Percentiles rank a stretch among this genome's conserved stretches.
phyloP scores from a whole-genome alignment of 805 yeast species.

The Vanderwaltozyma polyspora region DNA sequence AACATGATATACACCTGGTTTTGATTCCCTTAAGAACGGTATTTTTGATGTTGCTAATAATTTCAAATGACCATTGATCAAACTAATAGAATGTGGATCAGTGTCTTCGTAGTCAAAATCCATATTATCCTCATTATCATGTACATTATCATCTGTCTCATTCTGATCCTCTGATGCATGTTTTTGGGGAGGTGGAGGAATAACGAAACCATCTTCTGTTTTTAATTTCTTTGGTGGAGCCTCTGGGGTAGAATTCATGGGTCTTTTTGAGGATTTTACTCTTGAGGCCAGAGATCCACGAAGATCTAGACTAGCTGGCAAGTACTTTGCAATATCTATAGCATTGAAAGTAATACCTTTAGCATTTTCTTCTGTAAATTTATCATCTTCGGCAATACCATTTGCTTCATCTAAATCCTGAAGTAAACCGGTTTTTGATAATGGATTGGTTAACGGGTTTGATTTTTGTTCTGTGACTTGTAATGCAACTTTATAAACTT shows the following conservation, averaged over 20 bases:
- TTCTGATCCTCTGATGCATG: conserved; percentile 18
- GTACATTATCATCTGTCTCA: conserved; percentile 18
- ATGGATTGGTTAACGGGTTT: conserved; percentile 31
- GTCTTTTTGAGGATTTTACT: conserved; percentile 27
- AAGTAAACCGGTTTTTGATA: conserved; percentile 38
- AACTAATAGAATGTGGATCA: conserved; percentile 22
- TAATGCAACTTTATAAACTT: conserved; percentile 51
- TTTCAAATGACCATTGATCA: conserved; percentile 56
- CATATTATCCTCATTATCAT: conserved; percentile 18
- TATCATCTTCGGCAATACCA: conserved; percentile 17
- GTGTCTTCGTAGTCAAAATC: conserved; percentile 30
- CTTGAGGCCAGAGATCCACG: conserved; percentile 34
- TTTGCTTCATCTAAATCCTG: conserved; percentile 35
- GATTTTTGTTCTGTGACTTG: conserved; percentile 46
- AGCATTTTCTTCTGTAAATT: conserved; percentile 26
- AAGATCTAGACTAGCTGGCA: conserved; percentile 35
- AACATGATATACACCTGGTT: conserved; percentile 47
- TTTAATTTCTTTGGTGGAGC: conserved; percentile 29
- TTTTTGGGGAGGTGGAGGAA: conserved; percentile 18
- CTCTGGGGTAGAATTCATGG: conserved; percentile 13
- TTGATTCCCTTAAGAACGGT: conserved; percentile 51
- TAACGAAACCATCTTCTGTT: conserved; percentile 30
- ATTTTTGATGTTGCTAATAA: conserved; percentile 40
- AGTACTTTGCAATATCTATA: conserved; percentile 30
- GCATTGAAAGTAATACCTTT: conserved; percentile 31